Percentiles rank a stretch among this genome's conserved stretches.
phyloP scores from a whole-genome alignment of 2,329 filamentous ascomycete genomes.

The Penicillium frequentans region DNA sequence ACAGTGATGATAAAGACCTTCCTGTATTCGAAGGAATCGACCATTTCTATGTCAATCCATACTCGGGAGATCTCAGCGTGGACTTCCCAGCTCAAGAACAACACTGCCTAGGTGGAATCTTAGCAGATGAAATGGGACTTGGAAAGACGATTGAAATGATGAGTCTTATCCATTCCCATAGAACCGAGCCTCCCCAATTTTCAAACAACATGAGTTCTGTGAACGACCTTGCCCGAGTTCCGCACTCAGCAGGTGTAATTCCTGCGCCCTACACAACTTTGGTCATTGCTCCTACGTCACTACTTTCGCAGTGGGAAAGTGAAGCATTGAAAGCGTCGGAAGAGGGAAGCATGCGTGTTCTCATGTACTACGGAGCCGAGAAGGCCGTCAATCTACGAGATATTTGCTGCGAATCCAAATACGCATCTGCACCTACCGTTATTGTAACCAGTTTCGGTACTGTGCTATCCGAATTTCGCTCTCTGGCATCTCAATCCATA shows the following conservation, averaged over 20 bases:
- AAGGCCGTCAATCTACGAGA: constrained; percentile 76
- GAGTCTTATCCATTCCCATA: constrained; percentile 83
- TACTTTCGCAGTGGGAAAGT: constrained; percentile 95
- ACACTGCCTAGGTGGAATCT: constrained; percentile 86
- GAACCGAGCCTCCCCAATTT: constrained; percentile 51
- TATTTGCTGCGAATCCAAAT: constrained; percentile 74
- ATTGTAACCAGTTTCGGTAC: constrained; percentile 95
- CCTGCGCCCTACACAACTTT: constrained; percentile 84
- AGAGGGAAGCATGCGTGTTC: constrained; percentile 74
- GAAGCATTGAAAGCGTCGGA: constrained; percentile 90
- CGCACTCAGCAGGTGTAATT: constrained; percentile 58
- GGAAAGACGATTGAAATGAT: constrained; percentile 99
- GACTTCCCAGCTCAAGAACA: constrained; percentile 93
- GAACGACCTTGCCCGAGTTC: constrained; percentile 63
- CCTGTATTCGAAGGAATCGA: constrained; percentile 64
- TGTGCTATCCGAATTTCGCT: constrained; percentile 83
- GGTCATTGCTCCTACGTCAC: constrained; percentile 94
- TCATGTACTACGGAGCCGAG: constrained; percentile 90
- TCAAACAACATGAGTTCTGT: constrained; percentile 46
- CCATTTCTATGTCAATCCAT: constrained; percentile 93
- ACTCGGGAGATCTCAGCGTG: constrained; percentile 88
- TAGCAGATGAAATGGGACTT: constrained; percentile 95
- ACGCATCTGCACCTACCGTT: constrained; percentile 75
- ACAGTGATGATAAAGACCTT: constrained; percentile 78
- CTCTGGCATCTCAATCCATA: constrained; percentile 58